Evolutionary conservation across 768 basidiomycete genomes (phyloP).

Genomic region (Punctularia strigosozonata): DNA sequence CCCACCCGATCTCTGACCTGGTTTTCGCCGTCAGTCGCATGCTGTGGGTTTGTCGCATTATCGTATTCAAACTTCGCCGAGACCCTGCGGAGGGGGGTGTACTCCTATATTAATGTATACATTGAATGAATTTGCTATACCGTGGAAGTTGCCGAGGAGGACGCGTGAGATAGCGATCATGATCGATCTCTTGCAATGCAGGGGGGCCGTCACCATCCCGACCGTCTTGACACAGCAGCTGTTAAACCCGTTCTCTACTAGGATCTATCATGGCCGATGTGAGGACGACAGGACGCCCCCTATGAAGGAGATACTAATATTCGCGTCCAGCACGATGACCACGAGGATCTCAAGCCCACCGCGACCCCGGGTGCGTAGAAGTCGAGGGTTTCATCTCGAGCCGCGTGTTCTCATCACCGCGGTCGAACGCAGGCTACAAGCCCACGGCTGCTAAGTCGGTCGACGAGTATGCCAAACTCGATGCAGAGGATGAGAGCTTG

Average conservation of each 20-base stretch:
- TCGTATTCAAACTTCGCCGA: no score
- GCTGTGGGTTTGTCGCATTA: not conserved
- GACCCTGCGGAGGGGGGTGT: no score
- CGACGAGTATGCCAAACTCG: constrained; percentile 77
- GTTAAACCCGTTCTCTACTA: no score
- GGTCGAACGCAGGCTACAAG: constrained; percentile 52
- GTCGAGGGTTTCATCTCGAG: not conserved
- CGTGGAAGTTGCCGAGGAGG: no score
- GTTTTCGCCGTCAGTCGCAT: not conserved
- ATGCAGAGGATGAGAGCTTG: constrained; percentile 86
- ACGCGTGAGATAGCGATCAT: constrained; percentile 67
- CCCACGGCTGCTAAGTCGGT: constrained; percentile 53
- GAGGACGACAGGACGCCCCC: no score
- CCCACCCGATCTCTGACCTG: not conserved
- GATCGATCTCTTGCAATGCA: constrained; percentile 14
- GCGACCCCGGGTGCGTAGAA: constrained; percentile 56
- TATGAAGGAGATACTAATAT: no score
- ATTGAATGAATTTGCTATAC: no score
- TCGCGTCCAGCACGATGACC: constrained; percentile 41
- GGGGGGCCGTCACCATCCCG: no score
- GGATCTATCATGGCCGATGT: no score
- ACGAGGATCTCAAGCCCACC: constrained; percentile 58
- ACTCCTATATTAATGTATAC: no score
- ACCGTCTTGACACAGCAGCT: no score
- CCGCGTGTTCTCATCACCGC: not conserved